Base-by-base conservation (phyloP, 345 rosid species). In the Excoecaria cochinchinensis region DNA sequence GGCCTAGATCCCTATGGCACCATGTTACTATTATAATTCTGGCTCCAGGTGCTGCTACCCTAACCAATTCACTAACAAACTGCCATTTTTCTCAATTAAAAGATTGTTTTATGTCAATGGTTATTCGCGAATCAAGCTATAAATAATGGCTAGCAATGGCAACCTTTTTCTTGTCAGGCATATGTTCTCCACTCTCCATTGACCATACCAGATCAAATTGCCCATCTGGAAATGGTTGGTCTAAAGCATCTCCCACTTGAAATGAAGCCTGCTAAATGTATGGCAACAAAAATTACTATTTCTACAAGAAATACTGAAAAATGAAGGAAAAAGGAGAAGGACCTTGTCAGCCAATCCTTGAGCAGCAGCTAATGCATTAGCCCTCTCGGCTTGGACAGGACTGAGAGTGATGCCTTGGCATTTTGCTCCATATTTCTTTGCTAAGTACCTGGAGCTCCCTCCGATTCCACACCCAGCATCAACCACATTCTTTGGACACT, bases 391-490 rank as follows among this genome's bases (percentile, higher is more conserved):
- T 67, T 95, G 97, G 70, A 95, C 78, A 13, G 97, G 95, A 70
- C 99, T 92, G 10, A 95, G 85, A 22, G 97, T 92, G 73, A 94
- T 91, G 58, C 97, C 99, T 59, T 58, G 68, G 71, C 89, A 88
- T 48, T 86, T 76, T 4, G 97, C 95, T 14, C 88, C 97, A 79
- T 71, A 95, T 78, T 91, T 92, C 78, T 69, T 70, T 1, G 97
- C 89, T 46, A 95, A 22, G 74, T 91, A 91, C 75, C 97, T 88
- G 22, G 99, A 95, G 87, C 99, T 95, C 76, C 97, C 99, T 62
- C 97, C 99, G 2, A 95, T 89, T 44, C 99, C 99, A 79, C 97
- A 95, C 36, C 99, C 99, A 62, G 92, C 97, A 85, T 95, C 99
- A 50, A 92, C 93, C 68, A 91, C 84, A 50, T 77, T 89, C 88